A percentile compares a stretch with the other conserved stretches of the same genome.
These are phyloP conservation scores for Speleostelium caveatum DNA, from an alignment of 78 protist species.

Conservation along the genomic window DNA sequence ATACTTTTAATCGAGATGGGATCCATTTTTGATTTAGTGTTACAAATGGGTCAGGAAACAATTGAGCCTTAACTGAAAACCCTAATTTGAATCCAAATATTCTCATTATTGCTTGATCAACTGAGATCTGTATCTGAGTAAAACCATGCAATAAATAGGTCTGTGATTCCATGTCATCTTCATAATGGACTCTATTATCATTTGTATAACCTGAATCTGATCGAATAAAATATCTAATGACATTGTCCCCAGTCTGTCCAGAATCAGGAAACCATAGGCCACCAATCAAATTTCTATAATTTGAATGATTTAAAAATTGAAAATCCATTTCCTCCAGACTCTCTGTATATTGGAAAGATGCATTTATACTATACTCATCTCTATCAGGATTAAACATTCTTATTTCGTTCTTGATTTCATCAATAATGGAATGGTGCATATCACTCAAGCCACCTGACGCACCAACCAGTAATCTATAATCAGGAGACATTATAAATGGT, in stretches of 20 bases:
- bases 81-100: constrained; percentile 3
- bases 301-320: not conserved
- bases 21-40: constrained; percentile 19
- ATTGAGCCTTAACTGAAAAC: not conserved
- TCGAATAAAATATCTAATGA: not conserved
- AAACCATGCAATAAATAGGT: constrained; percentile 1
- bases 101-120: constrained; percentile 35
- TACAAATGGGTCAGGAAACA: constrained; percentile 28
- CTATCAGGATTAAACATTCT: not conserved
- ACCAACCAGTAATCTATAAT: not conserved
- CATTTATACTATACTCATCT: not conserved
- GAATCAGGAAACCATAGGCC: constrained; percentile 13
- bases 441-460: not conserved
- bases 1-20: not conserved
- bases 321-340: not conserved
- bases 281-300: not conserved
- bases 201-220: not conserved
- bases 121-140: constrained; percentile 10
- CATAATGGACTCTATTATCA: not conserved
- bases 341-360: not conserved
- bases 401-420: not conserved
- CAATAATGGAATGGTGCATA: not conserved
- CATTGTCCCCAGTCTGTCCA: not conserved
- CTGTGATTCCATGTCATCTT: not conserved
- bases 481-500: not conserved